phyloP scores from a whole-genome alignment of 2,329 filamentous ascomycete genomes.

The Knoxdaviesia capensis region DNA sequence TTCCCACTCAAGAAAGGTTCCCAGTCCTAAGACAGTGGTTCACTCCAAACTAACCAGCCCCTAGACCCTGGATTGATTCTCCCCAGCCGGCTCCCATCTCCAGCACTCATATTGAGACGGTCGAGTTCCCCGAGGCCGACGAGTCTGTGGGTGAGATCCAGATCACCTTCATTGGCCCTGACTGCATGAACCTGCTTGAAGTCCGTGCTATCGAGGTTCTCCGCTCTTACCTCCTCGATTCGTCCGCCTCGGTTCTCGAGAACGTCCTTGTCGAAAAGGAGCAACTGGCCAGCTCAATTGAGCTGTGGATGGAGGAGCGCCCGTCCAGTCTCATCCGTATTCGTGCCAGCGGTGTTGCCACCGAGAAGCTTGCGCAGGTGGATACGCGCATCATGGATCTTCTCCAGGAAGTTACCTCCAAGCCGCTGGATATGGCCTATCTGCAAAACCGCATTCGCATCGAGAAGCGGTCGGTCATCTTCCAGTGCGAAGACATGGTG shows the following conservation, averaged over 20 bases:
- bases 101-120: slow-evolving; percentile 52
- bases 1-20: neutral
- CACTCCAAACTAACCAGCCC: too few species aligned
- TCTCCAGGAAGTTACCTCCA: slow-evolving; percentile 58
- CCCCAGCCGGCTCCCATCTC: slow-evolving; percentile 52
- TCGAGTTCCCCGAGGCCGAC: slow-evolving; percentile 91
- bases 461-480: slow-evolving; percentile 64
- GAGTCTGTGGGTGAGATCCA: slow-evolving; percentile 80
- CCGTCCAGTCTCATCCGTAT: slow-evolving; percentile 74
- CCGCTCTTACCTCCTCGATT: slow-evolving; percentile 75
- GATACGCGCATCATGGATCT: slow-evolving; percentile 74
- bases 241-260: slow-evolving; percentile 79
- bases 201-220: slow-evolving; percentile 61
- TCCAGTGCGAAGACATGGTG: slow-evolving; percentile 61
- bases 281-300: slow-evolving; percentile 71
- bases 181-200: slow-evolving; percentile 48
- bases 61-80: slow-evolving; percentile 72
- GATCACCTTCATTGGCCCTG: slow-evolving; percentile 71
- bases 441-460: slow-evolving; percentile 71
- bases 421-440: slow-evolving; percentile 76
- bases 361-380: slow-evolving; percentile 63
- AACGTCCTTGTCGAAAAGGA: slow-evolving; percentile 87
- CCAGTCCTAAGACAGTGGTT: too few species aligned
- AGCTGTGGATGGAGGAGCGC: slow-evolving; percentile 58
- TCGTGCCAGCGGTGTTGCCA: slow-evolving; percentile 69